Conservation (phyloP, 176 grass and related monocot genomes). For the Oryza brachyantha region DNA sequence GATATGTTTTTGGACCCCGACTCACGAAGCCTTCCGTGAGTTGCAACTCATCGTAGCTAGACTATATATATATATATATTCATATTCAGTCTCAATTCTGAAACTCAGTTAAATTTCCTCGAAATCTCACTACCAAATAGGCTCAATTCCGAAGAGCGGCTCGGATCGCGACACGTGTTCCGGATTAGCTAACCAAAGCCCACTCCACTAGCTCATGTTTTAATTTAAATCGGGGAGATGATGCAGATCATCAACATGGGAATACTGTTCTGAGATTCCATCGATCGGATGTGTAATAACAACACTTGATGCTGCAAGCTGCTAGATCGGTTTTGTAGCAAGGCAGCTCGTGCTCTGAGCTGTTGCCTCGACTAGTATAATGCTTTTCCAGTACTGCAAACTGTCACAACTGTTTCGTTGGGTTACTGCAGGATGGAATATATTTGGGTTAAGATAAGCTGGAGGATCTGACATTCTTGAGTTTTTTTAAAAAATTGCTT, state of each 20-base stretch:
- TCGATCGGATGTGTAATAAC: background rate
- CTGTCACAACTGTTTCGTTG: constrained; percentile 49
- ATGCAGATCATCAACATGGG: constrained; percentile 43
- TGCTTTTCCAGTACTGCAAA: constrained; percentile 39
- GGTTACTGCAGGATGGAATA: constrained; percentile 34
- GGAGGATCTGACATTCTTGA: constrained; percentile 48
- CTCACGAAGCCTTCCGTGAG: no score
- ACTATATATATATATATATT: no score
- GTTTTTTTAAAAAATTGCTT: constrained; percentile 17
- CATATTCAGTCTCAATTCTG: background rate
- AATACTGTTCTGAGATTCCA: constrained; percentile 43
- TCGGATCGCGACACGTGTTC: constrained; percentile 13
- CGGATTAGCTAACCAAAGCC: constrained; percentile 26
- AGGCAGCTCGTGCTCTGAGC: constrained; percentile 45
- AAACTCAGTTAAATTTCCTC: background rate
- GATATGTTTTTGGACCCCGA: no score
- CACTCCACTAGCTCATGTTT: constrained; percentile 2
- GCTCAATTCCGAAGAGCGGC: background rate
- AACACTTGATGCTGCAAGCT: constrained; percentile 30
- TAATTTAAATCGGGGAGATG: constrained; percentile 12
- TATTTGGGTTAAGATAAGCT: constrained; percentile 39
- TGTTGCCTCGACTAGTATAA: constrained; percentile 25
- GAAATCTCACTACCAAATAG: background rate
- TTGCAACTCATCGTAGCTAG: no score
- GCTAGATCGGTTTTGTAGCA: constrained; percentile 30